Base-by-base conservation (phyloP, 2,329 filamentous ascomycete species). In the Pezicula carpinea region DNA sequence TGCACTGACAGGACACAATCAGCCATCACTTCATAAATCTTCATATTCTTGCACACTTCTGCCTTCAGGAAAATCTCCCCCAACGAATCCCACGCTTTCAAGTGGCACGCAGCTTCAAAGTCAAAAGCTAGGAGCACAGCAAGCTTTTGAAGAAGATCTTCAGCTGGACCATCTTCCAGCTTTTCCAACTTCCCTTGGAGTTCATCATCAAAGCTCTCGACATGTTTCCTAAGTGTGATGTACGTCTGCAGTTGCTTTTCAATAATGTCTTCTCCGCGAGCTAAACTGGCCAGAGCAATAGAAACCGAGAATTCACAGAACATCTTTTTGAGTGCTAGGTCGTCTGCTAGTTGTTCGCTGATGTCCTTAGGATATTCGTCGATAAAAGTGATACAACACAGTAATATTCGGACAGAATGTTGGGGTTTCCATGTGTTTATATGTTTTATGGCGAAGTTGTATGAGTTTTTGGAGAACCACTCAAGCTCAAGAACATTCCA, bases 381-480 rank as follows among this genome's bases (percentile, higher is more conserved):
- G n/a, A 74, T 72, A 26, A 85, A 75, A 0, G 59, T 61, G 31
- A 81, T 66, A 50, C 77, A 83, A 22, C 69, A 68, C 4, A 61
- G 64, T 40, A 84, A 66, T 19, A 95, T 72, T 3, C 77, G 70
- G 3, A 83, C 60, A 0, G 84, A 69, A 41, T 73, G 65, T 5
- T 64, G 61, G 1, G 82, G 71, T 19, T 76, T 63, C 73, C 85
- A 83, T 1, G 48, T 53, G 3, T 76, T 72, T 54, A 74, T 76
- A 48, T 83, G 72, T 50, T 82, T 80, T 4, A 92, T 66, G 0
- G 82, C 83, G 6, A 90, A 64, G 54, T 93, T 95, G 69, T 95
- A 95, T 1, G 85, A 77, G 53, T 87, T 92, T 52, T 83, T 83
- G 32, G 83, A 85, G 62, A 95, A 91, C 89, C 89, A 95, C 55